Evolutionary conservation across 2,329 filamentous ascomycete species (phyloP), one percentile per base, ranked within the genome.

Genomic region (Chrysosporium keratinophilum): DNA sequence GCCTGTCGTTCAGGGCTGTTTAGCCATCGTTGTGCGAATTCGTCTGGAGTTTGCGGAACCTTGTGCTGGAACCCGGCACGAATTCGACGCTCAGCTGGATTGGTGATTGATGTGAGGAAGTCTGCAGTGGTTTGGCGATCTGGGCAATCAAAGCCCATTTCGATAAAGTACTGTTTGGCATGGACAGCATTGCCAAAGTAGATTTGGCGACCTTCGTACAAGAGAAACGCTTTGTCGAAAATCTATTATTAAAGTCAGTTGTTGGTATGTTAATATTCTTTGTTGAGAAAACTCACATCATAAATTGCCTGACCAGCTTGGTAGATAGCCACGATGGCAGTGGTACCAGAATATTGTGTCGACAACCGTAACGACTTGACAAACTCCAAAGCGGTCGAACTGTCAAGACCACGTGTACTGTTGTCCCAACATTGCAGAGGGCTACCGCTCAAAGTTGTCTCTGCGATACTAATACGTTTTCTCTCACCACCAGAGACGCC

Each of bases 251-350:
- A 1, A n/a, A 17, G 45, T 59, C 47, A 59, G 55, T 42, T 4
- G 19, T 17, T 28, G 3, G 12, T 12, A 28, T 35, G 17, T 7
- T 4, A 64, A 61, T 31, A 61, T 62, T 15, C 5, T 23, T 37
- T 63, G 61, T 47, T 65, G 33, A 34, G 1, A 20, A 40, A 9
- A 40, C 55, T 55, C 23, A 58, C 54, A 50, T 76, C 76, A 70
- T 87, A 90, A 56, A 91, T 88, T 61, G 81, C 88, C 69, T 93
- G 86, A 0, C 84, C 88, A 0, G 87, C 87, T 66, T 94, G 88
- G 67, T 94, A 95, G 0, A 95, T 75, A 0, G 88, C 88, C 2
- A 94, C 88, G 57, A 93, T 89, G 0, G 87, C 91, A 1, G 85
- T 87, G 0, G 83, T 88, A 65, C 85, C 82, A 76, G 89, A 89